Conservation (phyloP, 2,329 filamentous ascomycete species). For the Paramyrothecium roridum region DNA sequence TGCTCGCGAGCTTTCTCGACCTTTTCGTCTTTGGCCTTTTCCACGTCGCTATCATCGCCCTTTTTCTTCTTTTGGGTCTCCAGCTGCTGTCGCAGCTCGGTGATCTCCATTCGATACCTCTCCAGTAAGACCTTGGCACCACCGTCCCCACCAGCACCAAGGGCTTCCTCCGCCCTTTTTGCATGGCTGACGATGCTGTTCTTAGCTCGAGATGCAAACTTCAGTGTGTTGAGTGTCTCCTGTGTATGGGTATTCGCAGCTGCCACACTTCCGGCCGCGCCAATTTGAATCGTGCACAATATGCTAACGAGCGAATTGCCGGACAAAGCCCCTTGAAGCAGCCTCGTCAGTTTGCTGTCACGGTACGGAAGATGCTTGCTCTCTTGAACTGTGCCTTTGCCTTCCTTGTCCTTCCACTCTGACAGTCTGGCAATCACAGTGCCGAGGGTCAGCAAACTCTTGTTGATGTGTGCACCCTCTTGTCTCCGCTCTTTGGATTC, state of each 20-base stretch:
- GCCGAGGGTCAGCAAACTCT: slow-evolving; percentile 89
- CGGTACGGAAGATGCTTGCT: slow-evolving; percentile 92
- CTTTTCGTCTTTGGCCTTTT: slow-evolving; percentile 61
- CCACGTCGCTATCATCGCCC: slow-evolving; percentile 57
- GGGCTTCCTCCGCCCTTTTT: slow-evolving; percentile 87
- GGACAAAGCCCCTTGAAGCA: slow-evolving; percentile 88
- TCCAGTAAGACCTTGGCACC: slow-evolving; percentile 85
- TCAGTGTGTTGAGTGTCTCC: slow-evolving; percentile 93
- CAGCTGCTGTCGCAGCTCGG: slow-evolving; percentile 74
- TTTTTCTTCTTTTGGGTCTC: slow-evolving; percentile 69
- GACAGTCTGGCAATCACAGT: slow-evolving; percentile 95
- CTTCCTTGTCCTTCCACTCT: slow-evolving; percentile 79
- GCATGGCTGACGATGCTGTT: slow-evolving; percentile 98
- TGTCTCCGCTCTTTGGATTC: slow-evolving; percentile 91
- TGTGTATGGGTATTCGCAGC: slow-evolving; percentile 71
- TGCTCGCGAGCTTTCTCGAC: slow-evolving; percentile 72
- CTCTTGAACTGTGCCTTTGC: slow-evolving; percentile 72
- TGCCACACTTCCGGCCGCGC: slow-evolving; percentile 69
- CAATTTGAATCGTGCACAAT: slow-evolving; percentile 91
- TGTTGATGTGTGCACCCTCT: slow-evolving; percentile 98
- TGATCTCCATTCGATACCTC: slow-evolving; percentile 90
- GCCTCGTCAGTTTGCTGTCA: slow-evolving; percentile 92
- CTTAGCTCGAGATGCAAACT: slow-evolving; percentile 94
- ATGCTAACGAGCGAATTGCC: slow-evolving; percentile 96
- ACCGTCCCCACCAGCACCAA: slow-evolving; percentile 77